Conservation (phyloP, 768 basidiomycete genomes). For the Hirschioporus abietinus region DNA sequence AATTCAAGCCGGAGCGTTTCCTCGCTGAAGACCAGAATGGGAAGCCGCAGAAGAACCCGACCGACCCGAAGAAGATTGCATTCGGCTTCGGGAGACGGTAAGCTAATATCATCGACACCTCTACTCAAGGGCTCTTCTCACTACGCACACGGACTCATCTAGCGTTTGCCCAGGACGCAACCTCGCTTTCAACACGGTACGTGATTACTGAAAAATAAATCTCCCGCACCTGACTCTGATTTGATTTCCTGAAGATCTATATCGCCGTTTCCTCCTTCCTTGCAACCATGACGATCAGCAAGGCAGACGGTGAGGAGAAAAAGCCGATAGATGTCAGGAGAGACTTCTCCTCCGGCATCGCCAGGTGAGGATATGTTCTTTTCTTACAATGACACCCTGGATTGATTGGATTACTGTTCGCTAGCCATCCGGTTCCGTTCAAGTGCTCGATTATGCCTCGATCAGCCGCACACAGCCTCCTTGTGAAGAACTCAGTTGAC, state of each 20-base stretch:
- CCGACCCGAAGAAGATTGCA: too few relatives aligned
- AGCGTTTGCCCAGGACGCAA: constrained; percentile 17
- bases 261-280: constrained; percentile 24
- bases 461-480: constrained; percentile 11
- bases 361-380: constrained; percentile 14
- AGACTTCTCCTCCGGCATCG: constrained; percentile 20
- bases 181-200: too few relatives aligned
- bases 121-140: too few relatives aligned
- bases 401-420: neutral
- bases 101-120: too few relatives aligned
- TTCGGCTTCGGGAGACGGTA: too few relatives aligned
- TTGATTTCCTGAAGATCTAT: constrained; percentile 26
- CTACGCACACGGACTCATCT: too few relatives aligned
- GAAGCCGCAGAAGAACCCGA: too few relatives aligned
- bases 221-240: constrained; percentile 11
- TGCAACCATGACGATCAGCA: constrained; percentile 24
- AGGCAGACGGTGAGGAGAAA: constrained; percentile 22
- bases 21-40: too few relatives aligned
- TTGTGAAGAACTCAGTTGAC: neutral
- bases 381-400: neutral
- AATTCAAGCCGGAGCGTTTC: too few relatives aligned
- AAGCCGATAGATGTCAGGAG: constrained; percentile 18
- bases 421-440: constrained; percentile 23
- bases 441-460: constrained; percentile 24
- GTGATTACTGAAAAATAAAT: too few relatives aligned